Conservation (phyloP, 2,329 filamentous ascomycete species). For the Penicillium hordei region DNA sequence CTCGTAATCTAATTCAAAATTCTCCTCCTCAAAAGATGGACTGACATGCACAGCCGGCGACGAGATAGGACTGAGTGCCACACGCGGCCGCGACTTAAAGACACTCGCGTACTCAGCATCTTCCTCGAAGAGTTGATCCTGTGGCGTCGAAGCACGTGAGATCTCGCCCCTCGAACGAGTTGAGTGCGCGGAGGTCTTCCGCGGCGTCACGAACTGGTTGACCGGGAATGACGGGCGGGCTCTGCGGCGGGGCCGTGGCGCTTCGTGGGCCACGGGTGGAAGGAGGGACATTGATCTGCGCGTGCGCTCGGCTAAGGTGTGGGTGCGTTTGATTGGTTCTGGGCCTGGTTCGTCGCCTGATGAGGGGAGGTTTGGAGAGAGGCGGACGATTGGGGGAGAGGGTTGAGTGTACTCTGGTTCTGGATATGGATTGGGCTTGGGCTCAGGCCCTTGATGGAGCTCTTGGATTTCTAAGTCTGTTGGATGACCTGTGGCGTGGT, state of each 20-base stretch:
- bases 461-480: not conserved
- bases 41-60: constrained; percentile 42
- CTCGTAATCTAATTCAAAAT: constrained; percentile 23
- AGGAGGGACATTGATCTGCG: constrained; percentile 73
- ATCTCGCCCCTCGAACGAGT: constrained; percentile 3
- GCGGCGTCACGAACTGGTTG: constrained; percentile 58
- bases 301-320: constrained; percentile 72
- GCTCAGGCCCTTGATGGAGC: not conserved
- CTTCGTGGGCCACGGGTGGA: constrained; percentile 37
- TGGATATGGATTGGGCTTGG: constrained; percentile 4
- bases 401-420: constrained; percentile 2
- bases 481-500: not conserved
- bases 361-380: constrained; percentile 9
- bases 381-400: constrained; percentile 15
- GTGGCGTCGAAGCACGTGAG: constrained; percentile 52
- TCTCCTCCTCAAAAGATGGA: constrained; percentile 25
- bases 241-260: constrained; percentile 29
- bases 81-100: constrained; percentile 79
- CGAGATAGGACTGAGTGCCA: constrained; percentile 69
- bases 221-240: constrained; percentile 47
- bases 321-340: constrained; percentile 26
- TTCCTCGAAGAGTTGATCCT: constrained; percentile 68
- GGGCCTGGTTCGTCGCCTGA: constrained; percentile 13
- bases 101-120: constrained; percentile 77
- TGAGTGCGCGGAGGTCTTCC: constrained; percentile 30